Evolutionary conservation across 2,329 filamentous ascomycete genomes (phyloP), one percentile per base, ranked within the genome.

Genomic region (Pseudogymnoascus sp.): DNA sequence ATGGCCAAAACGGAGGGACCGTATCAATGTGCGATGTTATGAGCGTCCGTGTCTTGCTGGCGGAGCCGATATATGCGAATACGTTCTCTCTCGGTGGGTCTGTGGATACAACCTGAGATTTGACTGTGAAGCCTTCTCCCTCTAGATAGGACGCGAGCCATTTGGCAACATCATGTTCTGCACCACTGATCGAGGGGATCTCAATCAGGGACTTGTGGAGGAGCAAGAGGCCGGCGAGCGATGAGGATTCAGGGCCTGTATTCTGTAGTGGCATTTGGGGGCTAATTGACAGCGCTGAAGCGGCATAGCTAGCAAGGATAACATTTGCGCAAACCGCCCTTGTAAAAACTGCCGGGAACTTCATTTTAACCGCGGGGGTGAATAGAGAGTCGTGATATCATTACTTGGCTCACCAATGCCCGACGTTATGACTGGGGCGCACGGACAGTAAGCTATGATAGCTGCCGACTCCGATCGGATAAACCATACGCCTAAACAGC

Each of bases 21-120:
- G 75, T 76, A 68, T 90, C 87, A 65, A 89, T 87, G 69, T 90
- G 87, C 60, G 82, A 86, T 1, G 81, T 82, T 2, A 86, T 68
- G 14, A 85, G 71, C 2, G 80, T 75, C 7, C 76, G 73, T 0
- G 82, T 80, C 53, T 80, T 72, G 61, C 77, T 73, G 53, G 76
- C 74, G 47, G 74, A 72, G 30, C 80, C 79, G 6, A 71, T 53
- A 70, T 83, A 87, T 2, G 87, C 87, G 57, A 85, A 79, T 63
- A 90, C 74, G 66, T 90, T 90, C 72, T 82, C 60, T 7, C 70
- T 66, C 18, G 43, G 43, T 9, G 62, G 57, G 6, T 58, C 53
- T 33, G 71, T 68, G 9, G 67, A 68, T 11, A 78, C 72, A 33
- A 71, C 70, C 68, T 88, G 85, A 62, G 78, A 81, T 66, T 87